A percentile compares a stretch with the other conserved stretches of the same genome.
Evolutionary conservation across 148 eudicot genomes (phyloP).

Genomic region (Fagopyrum homotropicum): DNA sequence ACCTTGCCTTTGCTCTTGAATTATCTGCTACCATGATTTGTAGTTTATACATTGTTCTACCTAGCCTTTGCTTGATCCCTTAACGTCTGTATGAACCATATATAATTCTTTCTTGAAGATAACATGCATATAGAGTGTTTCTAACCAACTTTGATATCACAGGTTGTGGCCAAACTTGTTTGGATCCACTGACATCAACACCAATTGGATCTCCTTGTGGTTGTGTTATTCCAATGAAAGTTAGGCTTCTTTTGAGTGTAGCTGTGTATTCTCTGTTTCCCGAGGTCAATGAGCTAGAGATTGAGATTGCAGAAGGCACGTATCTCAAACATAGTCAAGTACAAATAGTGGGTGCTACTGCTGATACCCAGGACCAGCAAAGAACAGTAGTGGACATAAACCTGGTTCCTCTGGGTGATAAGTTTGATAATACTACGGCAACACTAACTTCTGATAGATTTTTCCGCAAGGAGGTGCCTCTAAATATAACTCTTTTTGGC

Average conservation of each 20-base stretch:
- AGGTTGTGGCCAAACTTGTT: conserved; percentile 86
- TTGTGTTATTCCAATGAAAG: conserved; percentile 92
- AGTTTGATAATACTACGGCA: conserved; percentile 89
- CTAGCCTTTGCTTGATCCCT: not conserved
- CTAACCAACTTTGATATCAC: conserved; percentile 16
- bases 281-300: conserved; percentile 65
- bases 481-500: conserved; percentile 81
- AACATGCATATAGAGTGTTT: not conserved
- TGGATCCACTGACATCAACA: conserved; percentile 68
- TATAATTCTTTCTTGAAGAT: not conserved
- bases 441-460: conserved; percentile 67
- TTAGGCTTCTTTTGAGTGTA: conserved; percentile 62
- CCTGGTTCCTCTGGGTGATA: conserved; percentile 86
- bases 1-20: not conserved
- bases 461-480: conserved; percentile 62
- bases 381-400: conserved; percentile 74
- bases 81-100: not conserved
- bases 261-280: conserved; percentile 76
- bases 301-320: conserved; percentile 84
- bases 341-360: conserved; percentile 81
- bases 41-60: not conserved
- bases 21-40: not conserved
- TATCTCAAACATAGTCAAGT: conserved; percentile 83
- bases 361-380: conserved; percentile 69
- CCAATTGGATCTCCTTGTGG: conserved; percentile 77